Base-by-base conservation (phyloP, 495 filamentous ascomycete species). In the Hypoxylon crocopeplum region DNA sequence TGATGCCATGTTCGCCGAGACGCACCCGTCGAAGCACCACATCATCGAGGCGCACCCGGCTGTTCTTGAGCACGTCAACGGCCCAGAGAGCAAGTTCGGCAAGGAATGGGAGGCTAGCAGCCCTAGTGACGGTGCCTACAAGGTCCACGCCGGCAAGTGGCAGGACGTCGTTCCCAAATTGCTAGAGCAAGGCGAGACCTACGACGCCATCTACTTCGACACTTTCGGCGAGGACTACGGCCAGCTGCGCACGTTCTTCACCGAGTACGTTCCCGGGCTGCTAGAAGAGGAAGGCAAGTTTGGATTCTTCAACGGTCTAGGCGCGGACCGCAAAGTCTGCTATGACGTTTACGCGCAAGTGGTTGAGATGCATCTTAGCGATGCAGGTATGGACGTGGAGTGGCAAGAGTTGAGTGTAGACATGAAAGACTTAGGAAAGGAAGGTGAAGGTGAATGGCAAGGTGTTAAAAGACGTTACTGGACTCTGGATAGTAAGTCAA, bases 271-370 rank as follows among this genome's bases (percentile, higher is more conserved):
- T 0, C 88, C 95, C 39, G 86, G 83, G 0, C 69, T 98, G 34
- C 75, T 98, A 3, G 87, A 89, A 67, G 75, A 81, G 39, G 72
- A 86, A 12, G 90, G 93, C 0, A 83, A 77, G 13, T 98, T 95
- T 76, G 85, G 92, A 16, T 98, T 97, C 77, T 98, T 98, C 72
- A 94, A 98, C 70, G 94, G 94, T 0, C 83, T 98, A 55, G 94
- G 94, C 0, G 94, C 95, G 4, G 94, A 98, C 77, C 79, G 93
- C 20, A 84, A 88, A 67, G 86, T 97, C 45, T 93, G 90, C 70
- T 97, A 97, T 68, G 94, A 98, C 79, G 92, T 98, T 2, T 98
- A 98, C 71, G 87, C 86, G 34, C 93, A 92, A 72, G 91, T 98
- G 6, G 84, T 88, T 11, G 94, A 98, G 76, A 85, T 97, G 79